A percentile compares a stretch with the other conserved stretches of the same genome.
Conservation (phyloP, 495 filamentous ascomycete species). For the Penicillium parvum region DNA sequence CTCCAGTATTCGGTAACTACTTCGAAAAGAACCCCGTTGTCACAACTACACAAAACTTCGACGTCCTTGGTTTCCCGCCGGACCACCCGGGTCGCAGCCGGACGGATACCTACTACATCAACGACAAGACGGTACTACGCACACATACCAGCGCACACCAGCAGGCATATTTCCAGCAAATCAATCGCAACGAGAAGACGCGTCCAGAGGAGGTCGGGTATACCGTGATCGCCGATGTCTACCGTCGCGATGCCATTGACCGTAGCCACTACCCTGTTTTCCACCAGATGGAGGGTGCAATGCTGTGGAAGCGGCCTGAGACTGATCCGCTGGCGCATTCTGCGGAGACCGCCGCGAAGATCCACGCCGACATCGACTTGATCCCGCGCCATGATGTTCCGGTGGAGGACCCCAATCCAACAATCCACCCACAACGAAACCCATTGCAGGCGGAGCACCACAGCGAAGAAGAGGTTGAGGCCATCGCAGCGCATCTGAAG, state of each 20-base stretch:
- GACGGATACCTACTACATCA: slow-evolving; percentile 95
- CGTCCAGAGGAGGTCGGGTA: slow-evolving; percentile 71
- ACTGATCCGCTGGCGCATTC: slow-evolving; percentile 52
- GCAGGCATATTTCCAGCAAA: slow-evolving; percentile 70
- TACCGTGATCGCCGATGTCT: slow-evolving; percentile 92
- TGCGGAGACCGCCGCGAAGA: slow-evolving; percentile 34
- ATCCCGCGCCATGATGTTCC: slow-evolving; percentile 67
- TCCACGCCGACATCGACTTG: slow-evolving; percentile 59
- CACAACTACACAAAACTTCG: slow-evolving; percentile 85
- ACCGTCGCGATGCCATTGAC: slow-evolving; percentile 91
- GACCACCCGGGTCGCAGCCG: slow-evolving; percentile 86
- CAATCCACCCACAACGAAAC: slow-evolving; percentile 73
- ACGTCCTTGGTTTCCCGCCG: slow-evolving; percentile 81
- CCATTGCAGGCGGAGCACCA: slow-evolving; percentile 73
- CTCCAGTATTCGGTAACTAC: slow-evolving; percentile 67
- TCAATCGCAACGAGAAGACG: slow-evolving; percentile 36
- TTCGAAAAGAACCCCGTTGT: slow-evolving; percentile 79
- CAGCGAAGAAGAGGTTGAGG: slow-evolving; percentile 70
- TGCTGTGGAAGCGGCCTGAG: slow-evolving; percentile 76
- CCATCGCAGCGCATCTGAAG: slow-evolving; percentile 82
- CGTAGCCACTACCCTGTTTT: slow-evolving; percentile 93
- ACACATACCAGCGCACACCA: slow-evolving; percentile 95
- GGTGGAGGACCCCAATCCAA: slow-evolving; percentile 82
- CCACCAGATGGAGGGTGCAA: slow-evolving; percentile 97
- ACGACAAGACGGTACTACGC: slow-evolving; percentile 74